Evolutionary conservation across 768 basidiomycete species (phyloP).

Genomic region (Boletus pseudopeckii): DNA sequence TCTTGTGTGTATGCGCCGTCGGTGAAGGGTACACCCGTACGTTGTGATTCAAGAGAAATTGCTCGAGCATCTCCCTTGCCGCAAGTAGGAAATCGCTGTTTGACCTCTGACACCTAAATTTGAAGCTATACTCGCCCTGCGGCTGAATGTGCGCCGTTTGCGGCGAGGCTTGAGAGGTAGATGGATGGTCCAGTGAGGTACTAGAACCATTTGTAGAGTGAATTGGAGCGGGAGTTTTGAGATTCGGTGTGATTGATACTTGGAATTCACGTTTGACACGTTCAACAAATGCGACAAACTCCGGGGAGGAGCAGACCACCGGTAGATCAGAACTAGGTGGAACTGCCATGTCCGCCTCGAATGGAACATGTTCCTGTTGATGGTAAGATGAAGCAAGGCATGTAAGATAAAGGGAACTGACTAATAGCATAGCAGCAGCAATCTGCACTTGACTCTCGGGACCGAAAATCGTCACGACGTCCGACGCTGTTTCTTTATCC

Average conservation of each 20-base stretch:
- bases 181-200: conserved; percentile 48
- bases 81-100: conserved; percentile 92
- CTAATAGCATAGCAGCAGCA: conserved; percentile 92
- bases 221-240: conserved; percentile 44
- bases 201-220: conserved; percentile 45
- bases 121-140: conserved; percentile 79
- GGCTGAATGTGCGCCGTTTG: conserved; percentile 20
- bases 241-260: conserved; percentile 81
- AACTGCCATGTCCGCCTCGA: conserved; percentile 92
- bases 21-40: conserved; percentile 79
- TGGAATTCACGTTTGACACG: conserved; percentile 92
- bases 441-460: conserved; percentile 97
- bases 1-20: conserved; percentile 75
- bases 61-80: conserved; percentile 89
- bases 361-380: conserved; percentile 89
- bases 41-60: conserved; percentile 81
- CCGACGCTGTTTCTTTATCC: conserved; percentile 90
- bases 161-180: conserved; percentile 18
- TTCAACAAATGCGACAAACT: conserved; percentile 83
- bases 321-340: conserved; percentile 81
- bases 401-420: conserved; percentile 35
- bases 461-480: conserved; percentile 93
- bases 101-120: conserved; percentile 92
- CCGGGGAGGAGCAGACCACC: conserved; percentile 69
- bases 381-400: conserved; percentile 1